These are phyloP conservation scores for Hortaea sp. DNA, from an alignment of 2,329 filamentous ascomycete genomes.

Conservation along the genomic window DNA sequence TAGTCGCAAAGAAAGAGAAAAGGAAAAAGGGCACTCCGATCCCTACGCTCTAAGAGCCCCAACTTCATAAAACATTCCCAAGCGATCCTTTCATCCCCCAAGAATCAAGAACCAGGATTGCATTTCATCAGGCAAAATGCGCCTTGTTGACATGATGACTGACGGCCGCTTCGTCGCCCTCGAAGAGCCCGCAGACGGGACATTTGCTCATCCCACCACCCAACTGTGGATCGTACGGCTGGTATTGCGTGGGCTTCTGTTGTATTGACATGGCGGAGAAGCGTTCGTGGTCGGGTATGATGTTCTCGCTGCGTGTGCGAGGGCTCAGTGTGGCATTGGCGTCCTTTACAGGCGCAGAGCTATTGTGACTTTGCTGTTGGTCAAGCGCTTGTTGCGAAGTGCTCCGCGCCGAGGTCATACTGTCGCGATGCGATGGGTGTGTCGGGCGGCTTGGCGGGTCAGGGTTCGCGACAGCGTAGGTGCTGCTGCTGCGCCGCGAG, in stretches of 20 bases:
- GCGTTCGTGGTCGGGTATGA: conserved; percentile 14
- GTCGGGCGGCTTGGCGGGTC: conserved; percentile 3
- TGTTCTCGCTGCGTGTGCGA: conserved; percentile 1
- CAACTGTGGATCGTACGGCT: background rate
- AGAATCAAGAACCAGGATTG: too few species aligned
- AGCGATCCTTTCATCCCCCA: too few species aligned
- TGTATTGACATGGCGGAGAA: conserved; percentile 11
- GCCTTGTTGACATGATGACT: conserved; percentile 22
- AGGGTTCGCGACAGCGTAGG: conserved; percentile 1
- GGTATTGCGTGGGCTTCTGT: conserved; percentile 3
- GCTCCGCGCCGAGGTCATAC: conserved; percentile 1
- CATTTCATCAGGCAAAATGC: conserved; percentile 16
- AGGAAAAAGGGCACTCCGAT: too few species aligned
- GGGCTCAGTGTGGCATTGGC: conserved; percentile 4
- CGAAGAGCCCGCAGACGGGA: conserved; percentile 23
- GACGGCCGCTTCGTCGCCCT: conserved; percentile 26
- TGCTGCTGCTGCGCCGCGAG: background rate
- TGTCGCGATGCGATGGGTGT: conserved; percentile 11
- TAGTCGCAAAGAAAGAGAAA: too few species aligned
- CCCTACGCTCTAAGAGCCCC: too few species aligned
- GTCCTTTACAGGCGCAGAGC: background rate
- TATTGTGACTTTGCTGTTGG: conserved; percentile 5
- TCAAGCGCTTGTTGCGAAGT: conserved; percentile 3
- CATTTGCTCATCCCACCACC: conserved; percentile 12
- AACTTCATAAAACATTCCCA: too few species aligned